Base-by-base conservation (phyloP, 2,329 filamentous ascomycete genomes). In the Dothideomycetidae sp. region DNA sequence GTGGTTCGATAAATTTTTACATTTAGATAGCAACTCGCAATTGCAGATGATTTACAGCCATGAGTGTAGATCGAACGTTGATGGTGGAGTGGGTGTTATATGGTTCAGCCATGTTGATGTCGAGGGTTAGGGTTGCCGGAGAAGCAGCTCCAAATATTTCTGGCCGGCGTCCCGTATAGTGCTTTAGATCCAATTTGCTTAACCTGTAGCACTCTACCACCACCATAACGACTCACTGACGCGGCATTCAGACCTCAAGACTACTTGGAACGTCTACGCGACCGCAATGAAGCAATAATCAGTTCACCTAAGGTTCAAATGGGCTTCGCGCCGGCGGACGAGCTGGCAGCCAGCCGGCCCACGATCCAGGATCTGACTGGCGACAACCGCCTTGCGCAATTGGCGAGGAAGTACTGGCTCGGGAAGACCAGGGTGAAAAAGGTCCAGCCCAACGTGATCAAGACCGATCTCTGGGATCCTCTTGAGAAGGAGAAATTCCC, bases 321-420 rank as follows among this genome's bases (percentile, higher is more conserved):
- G 29, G 37, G 37, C 28, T 15, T 31, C 17, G 11, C 26, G 5
- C 32, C 34, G 33, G 29, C 33, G 13, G 43, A 42, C 4, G 26
- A 23, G 19, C 13, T 29, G 18, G 29, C 49, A 7, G 50, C 53
- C 44, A 63, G 66, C 39, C 71, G 75, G 31, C 74, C 78, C 5
- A 75, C 75, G 4, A 68, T 79, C 45, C 72, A 75, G 48, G 80
- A 79, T 50, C 55, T 82, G 44, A 75, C 81, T 47, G 77, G 76
- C 52, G 78, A 83, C 52, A 76, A 62, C 44, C 57, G 65, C 44
- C 71, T 72, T 60, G 70, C 72, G 43, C 63, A 80, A 55, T 66
- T 94, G 46, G 90, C 90, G 43, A 74, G 77, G 53, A 76, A 81
- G 58, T 71, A 88, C 60, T 98, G 90, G 90, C 65, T 93, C 44